These are phyloP conservation scores for Naumovozyma castellii DNA, from an alignment of 805 yeast species.

Conservation along the genomic window DNA sequence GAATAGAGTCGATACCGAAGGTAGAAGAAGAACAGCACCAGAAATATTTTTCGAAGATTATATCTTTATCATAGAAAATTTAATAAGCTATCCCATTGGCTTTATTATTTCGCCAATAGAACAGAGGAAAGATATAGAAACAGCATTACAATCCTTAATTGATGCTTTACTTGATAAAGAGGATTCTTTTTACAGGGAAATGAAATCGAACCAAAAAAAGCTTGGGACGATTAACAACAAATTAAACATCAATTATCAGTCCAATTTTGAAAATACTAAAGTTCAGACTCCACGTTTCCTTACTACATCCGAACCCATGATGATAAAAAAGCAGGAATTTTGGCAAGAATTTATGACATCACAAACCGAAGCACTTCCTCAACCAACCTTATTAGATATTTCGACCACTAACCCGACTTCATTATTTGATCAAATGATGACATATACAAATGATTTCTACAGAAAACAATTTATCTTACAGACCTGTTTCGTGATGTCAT, in stretches of 20 bases:
- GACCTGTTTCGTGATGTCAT: slow-evolving; percentile 11
- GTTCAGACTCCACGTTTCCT: slow-evolving; percentile 11
- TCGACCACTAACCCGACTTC: slow-evolving; percentile 13
- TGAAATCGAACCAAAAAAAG: slow-evolving; percentile 7
- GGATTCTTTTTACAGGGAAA: slow-evolving; percentile 15
- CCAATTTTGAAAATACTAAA: slow-evolving; percentile 8
- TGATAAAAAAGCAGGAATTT: slow-evolving; percentile 7
- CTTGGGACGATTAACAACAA: slow-evolving; percentile 8
- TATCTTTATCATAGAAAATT: slow-evolving; percentile 11
- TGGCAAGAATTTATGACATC: slow-evolving; percentile 8
- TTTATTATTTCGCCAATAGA: slow-evolving; percentile 12
- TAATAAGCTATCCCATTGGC: slow-evolving; percentile 17
- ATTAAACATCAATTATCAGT: slow-evolving; percentile 13
- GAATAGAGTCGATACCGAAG: slow-evolving; percentile 7
- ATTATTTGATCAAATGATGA: slow-evolving; percentile 18
- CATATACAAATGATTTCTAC: slow-evolving; percentile 15
- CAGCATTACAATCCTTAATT: slow-evolving; percentile 9
- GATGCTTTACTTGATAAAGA: slow-evolving; percentile 19
- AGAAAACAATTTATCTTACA: slow-evolving; percentile 26
- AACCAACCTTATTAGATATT: slow-evolving; percentile 19
- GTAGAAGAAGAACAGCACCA: slow-evolving; percentile 7
- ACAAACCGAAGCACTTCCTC: slow-evolving; percentile 4
- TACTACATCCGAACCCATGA: slow-evolving; percentile 7
- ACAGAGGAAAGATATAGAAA: slow-evolving; percentile 13
- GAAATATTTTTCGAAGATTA: slow-evolving; percentile 18